These are phyloP conservation scores for Paraphysoderma sedebokerense DNA, from an alignment of 371 early-diverging fungal species.

Conservation along the genomic window DNA sequence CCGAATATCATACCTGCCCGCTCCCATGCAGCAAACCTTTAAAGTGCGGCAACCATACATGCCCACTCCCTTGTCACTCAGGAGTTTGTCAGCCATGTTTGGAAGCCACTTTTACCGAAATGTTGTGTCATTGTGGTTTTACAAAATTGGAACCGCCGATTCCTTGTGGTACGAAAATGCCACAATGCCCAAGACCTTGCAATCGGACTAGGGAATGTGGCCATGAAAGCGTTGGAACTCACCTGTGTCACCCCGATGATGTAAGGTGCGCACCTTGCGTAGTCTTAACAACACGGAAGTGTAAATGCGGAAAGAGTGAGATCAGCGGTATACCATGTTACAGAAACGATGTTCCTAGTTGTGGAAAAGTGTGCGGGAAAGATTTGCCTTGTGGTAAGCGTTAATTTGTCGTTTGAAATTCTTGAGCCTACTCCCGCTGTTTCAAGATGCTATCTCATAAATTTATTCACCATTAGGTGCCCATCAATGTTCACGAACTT, in stretches of 20 bases:
- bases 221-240: slow-evolving; percentile 38
- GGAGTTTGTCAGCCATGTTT: slow-evolving; percentile 52
- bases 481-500: slow-evolving; percentile 49
- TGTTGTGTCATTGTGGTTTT: slow-evolving; percentile 54
- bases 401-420: too few species aligned
- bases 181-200: slow-evolving; percentile 46
- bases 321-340: slow-evolving; percentile 56
- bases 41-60: slow-evolving; percentile 44
- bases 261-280: slow-evolving; percentile 61
- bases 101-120: slow-evolving; percentile 43
- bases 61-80: slow-evolving; percentile 48
- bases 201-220: slow-evolving; percentile 44
- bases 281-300: slow-evolving; percentile 35
- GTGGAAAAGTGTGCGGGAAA: slow-evolving; percentile 46
- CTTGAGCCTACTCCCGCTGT: too few species aligned
- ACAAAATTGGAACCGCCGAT: slow-evolving; percentile 55
- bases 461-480: too few species aligned
- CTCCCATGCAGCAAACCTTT: slow-evolving; percentile 39
- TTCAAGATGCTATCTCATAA: too few species aligned
- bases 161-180: slow-evolving; percentile 47
- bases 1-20: slow-evolving; percentile 39
- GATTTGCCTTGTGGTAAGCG: slow-evolving; percentile 43
- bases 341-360: slow-evolving; percentile 37
- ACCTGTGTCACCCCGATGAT: slow-evolving; percentile 54
- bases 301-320: slow-evolving; percentile 50